These are phyloP conservation scores for Omphalotus guepiniiformis DNA, from an alignment of 768 basidiomycete species.

Conservation along the genomic window DNA sequence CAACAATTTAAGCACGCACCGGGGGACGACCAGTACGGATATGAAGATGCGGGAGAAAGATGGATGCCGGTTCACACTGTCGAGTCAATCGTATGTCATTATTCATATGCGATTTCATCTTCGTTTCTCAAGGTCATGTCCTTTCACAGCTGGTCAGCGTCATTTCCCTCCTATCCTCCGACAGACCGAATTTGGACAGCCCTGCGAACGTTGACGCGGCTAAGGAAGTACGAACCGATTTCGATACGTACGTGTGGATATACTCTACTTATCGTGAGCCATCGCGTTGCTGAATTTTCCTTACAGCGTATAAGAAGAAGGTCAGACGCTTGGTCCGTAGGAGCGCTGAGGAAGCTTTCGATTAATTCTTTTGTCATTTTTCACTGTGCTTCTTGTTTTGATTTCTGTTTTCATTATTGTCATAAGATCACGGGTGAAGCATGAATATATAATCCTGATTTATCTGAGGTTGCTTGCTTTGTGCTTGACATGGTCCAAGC, in stretches of 20 bases:
- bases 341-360: conserved; percentile 87
- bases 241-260: conserved; percentile 43
- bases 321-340: conserved; percentile 83
- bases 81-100: conserved; percentile 78
- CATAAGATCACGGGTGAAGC: neutral
- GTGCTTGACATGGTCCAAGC: neutral
- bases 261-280: neutral
- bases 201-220: conserved; percentile 98
- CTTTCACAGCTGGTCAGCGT: conserved; percentile 80
- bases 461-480: neutral
- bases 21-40: conserved; percentile 94
- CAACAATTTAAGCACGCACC: conserved; percentile 72
- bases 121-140: conserved; percentile 10
- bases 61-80: conserved; percentile 98
- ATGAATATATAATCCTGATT: no score
- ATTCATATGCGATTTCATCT: conserved; percentile 14
- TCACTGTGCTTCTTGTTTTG: neutral
- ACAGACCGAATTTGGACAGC: conserved; percentile 87
- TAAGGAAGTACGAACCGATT: conserved; percentile 71
- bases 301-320: conserved; percentile 88
- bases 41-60: conserved; percentile 94
- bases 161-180: conserved; percentile 91
- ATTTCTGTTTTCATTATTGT: neutral
- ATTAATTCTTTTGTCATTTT: conserved; percentile 32
- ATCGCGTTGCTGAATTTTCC: conserved; percentile 15